Conservation (phyloP, 2,329 filamentous ascomycete genomes). For the Keithomyces neogunnii region DNA sequence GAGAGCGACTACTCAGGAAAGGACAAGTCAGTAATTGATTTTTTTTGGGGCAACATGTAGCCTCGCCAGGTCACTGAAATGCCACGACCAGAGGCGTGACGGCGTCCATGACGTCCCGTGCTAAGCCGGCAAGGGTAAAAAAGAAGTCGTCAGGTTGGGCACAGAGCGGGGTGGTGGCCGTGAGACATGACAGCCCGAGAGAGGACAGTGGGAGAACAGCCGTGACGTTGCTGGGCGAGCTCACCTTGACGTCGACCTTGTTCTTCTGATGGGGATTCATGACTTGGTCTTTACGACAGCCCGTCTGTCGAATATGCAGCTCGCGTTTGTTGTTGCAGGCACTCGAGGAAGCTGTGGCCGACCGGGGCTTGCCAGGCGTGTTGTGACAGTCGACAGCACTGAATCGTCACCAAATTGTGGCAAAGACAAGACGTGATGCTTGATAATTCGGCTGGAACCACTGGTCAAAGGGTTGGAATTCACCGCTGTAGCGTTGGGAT, state of each 20-base stretch:
- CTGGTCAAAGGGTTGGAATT: background rate
- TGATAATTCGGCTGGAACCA: background rate
- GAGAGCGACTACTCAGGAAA: slow-evolving; percentile 61
- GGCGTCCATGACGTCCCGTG: background rate
- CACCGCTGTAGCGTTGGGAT: background rate
- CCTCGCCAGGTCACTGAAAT: background rate
- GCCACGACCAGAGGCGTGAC: background rate
- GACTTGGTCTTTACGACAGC: slow-evolving; percentile 14
- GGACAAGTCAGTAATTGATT: background rate
- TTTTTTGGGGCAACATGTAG: background rate
- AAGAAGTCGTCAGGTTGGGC: background rate
- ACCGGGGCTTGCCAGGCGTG: background rate
- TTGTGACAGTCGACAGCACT: background rate
- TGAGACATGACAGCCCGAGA: background rate
- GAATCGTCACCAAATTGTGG: background rate
- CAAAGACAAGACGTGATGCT: background rate
- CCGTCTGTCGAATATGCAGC: background rate
- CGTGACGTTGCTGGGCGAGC: slow-evolving; percentile 26
- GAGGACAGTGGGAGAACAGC: background rate
- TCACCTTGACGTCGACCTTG: slow-evolving; percentile 92
- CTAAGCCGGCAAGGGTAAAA: background rate
- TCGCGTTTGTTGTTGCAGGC: background rate
- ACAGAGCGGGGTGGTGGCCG: background rate
- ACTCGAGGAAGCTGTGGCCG: background rate
- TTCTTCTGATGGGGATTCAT: slow-evolving; percentile 99